Evolutionary conservation across 2,329 filamentous ascomycete species (phyloP), one percentile per base, ranked within the genome.

Genomic region (Calonectria pauciramosa): DNA sequence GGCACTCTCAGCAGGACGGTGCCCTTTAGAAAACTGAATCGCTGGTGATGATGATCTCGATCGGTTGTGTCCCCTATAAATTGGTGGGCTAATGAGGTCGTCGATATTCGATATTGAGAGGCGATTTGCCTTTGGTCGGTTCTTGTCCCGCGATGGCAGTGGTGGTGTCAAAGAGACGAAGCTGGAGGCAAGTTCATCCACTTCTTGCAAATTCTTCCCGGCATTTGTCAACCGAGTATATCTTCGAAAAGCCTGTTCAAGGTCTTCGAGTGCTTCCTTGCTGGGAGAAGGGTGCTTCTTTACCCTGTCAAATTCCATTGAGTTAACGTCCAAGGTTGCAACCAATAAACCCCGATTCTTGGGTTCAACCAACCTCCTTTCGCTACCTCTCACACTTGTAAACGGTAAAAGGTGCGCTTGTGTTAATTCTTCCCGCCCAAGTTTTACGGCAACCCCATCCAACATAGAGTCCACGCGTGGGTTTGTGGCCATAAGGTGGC

Each of bases 281-380:
- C 84, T 87, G 3, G 87, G 87, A 3, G 87, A 88, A 8, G 87
- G 87, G 49, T 88, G 86, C 71, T 88, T 88, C 81, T 88, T 88
- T 20, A 81, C 78, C 51, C 75, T 75, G 56, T 80, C 77, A 51
- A 67, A 44, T 26, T 52, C 66, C 10, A 38, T 47, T 16, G 70
- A 18, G 14, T 77, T 16, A 2, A 65, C 54, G 9, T 38, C 60
- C 7, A 38, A 11, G 7, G 56, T n/a, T 20, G 56, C n/a, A 63
- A 23, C 26, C 56, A 63, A 41, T 23, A 63, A 63, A 38, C 28
- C 26, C n/a, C 56, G n/a, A 41, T 63, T 63, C 36, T 38, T 69
- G 10, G 76, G 67, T 23, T 78, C 72, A 32, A 73, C 32, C 9
- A 70, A 66, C 11, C 64, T 26, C 30, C 28, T 69, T 16, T 71